Base-by-base conservation (phyloP, 2,329 filamentous ascomycete species). In the Hypoxylon sp. region DNA sequence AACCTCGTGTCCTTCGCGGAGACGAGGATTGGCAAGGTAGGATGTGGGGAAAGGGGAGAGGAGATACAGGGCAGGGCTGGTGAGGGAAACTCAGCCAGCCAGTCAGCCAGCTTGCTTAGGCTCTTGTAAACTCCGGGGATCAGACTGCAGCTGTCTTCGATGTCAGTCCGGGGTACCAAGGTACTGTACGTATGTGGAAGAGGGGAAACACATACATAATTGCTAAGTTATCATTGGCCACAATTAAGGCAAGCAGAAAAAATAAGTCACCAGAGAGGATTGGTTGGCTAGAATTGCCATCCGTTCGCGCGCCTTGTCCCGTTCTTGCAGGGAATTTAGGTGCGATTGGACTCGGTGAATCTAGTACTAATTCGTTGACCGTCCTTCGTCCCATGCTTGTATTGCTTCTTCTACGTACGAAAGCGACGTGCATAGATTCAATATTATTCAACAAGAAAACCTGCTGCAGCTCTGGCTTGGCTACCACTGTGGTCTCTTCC, bases 11-110 rank as follows among this genome's bases (percentile, higher is more conserved):
- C 67, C 44, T 66, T n/a, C 30, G 42, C 56, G 40, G 61, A 56
- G 27, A 54, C 60, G 30, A 51, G 57, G 57, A 51, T 70, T 48
- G 20, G 40, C 44, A 58, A 62, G 44, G 64, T 68, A 66, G 54
- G 56, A 66, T 71, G 69, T 69, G 69, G 66, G 66, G 69, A 69
- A 68, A 49, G 27, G 20, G 44, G 59, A 66, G 62, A 59, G 49
- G 13, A 58, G 50, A 49, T 30, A n/a, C 42, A 27, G 51, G 35
- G 35, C 67, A 69, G 67, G 63, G 67, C 67, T 66, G 51, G 59
- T 22, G 20, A 25, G 54, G 42, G 35, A 42, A 53, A 48, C 35
- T 35, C 31, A 46, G 49, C 35, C 48, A 62, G 40, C 49, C 44
- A 61, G 48, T n/a, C n/a, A n/a, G n/a, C 44, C 65, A 61, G 10